Conservation (phyloP, 78 protist genomes). For the Dictyostelium purpureum region DNA sequence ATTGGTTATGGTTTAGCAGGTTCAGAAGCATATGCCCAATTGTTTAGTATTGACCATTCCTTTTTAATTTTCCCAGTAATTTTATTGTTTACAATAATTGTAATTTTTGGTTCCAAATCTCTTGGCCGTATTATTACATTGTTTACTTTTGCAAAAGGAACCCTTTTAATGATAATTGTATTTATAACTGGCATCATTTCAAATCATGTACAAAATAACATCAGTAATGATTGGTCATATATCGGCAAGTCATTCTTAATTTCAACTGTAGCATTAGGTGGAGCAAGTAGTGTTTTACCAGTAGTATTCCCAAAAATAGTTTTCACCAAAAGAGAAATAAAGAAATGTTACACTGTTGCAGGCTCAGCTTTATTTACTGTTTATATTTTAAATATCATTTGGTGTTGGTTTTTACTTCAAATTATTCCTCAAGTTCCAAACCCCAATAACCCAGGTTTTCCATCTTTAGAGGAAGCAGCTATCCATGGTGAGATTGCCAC, state of each 20-base stretch:
- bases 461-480: constrained; percentile 32
- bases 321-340: constrained; percentile 18
- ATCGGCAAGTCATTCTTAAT: constrained; percentile 55
- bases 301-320: constrained; percentile 45
- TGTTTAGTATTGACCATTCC: not conserved
- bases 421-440: constrained; percentile 69
- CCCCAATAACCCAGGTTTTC: not conserved
- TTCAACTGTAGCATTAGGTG: constrained; percentile 79
- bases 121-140: constrained; percentile 67
- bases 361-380: constrained; percentile 31
- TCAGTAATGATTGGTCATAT: constrained; percentile 28
- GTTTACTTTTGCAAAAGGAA: constrained; percentile 71
- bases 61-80: constrained; percentile 41
- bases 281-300: constrained; percentile 10
- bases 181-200: constrained; percentile 61
- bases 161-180: constrained; percentile 32
- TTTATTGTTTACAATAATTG: not conserved
- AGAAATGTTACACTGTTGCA: constrained; percentile 39
- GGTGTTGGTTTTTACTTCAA: constrained; percentile 68
- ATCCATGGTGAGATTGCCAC: constrained; percentile 50
- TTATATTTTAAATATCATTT: constrained; percentile 35
- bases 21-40: constrained; percentile 39
- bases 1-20: constrained; percentile 79
- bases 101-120: constrained; percentile 32
- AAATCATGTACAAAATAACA: not conserved